Base-by-base conservation (phyloP, 352 stramenopile genomes). In the Saprolegnia diclina region DNA sequence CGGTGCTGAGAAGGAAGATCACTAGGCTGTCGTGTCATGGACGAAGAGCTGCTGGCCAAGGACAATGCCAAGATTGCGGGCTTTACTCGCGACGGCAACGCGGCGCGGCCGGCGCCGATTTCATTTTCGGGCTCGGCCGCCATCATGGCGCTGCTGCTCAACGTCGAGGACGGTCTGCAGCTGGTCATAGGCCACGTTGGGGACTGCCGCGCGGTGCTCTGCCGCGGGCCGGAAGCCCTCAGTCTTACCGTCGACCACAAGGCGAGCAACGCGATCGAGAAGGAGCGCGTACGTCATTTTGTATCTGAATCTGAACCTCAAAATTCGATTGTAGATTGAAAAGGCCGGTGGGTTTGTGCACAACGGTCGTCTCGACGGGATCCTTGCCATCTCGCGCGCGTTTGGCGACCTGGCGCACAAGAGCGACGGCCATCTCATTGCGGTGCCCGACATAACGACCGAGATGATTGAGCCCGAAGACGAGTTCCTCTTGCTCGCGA, bases 371-470 rank as follows among this genome's bases (percentile, higher is more conserved):
- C 71, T 97, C 14, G 86, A 97, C 64, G 90, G 90, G 22, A 91
- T 94, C 66, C 71, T 96, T 1, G 87, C 87, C 37, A 83, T 97
- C 42, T 96, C 90, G 19, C 78, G 90, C 11, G 87, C 88, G 48
- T 96, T 97, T 74, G 90, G 90, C 35, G 90, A 96, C 67, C 65
- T 95, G 22, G 87, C 87, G 45, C 87, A 96, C 87, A 96, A 96
- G 71, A 77, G 87, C 35, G 84, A 90, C 64, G 88, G 88, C n/a
- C 87, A 94, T 63, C 73, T 96, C 64, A 89, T 92, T 40, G 79
- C 82, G 11, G 87, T 82, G n/a, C 89, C 87, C 13, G 87, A 95
- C 64, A 83, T 96, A 26, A 74, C 85, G 42, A 83, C 89, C 72
- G 85, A 85, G 52, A 40, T 77, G 1, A 77, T 95, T 52, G 59